Conservation (phyloP, 2,329 filamentous ascomycete genomes). For the Setomelanomma holmii region DNA sequence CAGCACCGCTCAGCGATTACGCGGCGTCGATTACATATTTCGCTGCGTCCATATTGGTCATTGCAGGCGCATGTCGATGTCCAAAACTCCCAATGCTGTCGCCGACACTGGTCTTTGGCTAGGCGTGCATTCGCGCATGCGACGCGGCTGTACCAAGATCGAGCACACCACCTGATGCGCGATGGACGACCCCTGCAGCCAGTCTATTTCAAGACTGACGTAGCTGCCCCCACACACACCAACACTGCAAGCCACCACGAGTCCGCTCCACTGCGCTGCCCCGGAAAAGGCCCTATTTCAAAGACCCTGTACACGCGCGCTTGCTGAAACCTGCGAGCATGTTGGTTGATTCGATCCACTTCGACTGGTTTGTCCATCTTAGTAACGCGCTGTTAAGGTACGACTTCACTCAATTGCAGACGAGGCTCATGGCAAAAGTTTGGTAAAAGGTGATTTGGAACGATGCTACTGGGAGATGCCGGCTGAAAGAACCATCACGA, state of each 20-base stretch:
- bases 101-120: background rate
- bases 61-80: background rate
- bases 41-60: slow-evolving; percentile 1
- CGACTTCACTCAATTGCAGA: too few species aligned
- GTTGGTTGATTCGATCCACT: background rate
- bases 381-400: background rate
- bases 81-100: background rate
- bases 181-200: slow-evolving; percentile 3
- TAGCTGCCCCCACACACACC: background rate
- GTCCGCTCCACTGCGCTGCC: slow-evolving; percentile 5
- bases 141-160: slow-evolving; percentile 6
- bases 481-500: background rate
- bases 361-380: background rate
- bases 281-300: background rate
- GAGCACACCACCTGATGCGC: slow-evolving; percentile 2
- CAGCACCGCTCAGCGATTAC: slow-evolving; percentile 21
- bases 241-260: slow-evolving; percentile 1
- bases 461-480: background rate
- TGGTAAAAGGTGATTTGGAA: too few species aligned
- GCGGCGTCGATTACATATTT: slow-evolving; percentile 14
- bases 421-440: too few species aligned
- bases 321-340: slow-evolving; percentile 7
- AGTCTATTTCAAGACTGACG: slow-evolving; percentile 17
- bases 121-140: slow-evolving; percentile 1
- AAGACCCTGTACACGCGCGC: slow-evolving; percentile 6